Evolutionary conservation across 106 monocot genomes (phyloP), one percentile per base, ranked within the genome.

Genomic region (Xerophyta viscosa): DNA sequence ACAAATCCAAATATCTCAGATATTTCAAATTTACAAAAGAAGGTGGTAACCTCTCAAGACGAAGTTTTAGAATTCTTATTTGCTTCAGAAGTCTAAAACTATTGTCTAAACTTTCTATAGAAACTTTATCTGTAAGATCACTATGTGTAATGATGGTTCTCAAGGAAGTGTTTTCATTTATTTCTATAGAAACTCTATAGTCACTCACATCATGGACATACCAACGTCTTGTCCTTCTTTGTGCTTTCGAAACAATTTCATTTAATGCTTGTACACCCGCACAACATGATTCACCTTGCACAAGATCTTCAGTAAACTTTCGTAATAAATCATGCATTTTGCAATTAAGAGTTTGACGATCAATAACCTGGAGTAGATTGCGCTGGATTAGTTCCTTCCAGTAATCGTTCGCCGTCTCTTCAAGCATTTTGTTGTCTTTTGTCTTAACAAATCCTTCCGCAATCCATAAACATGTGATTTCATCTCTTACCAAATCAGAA

Each of bases 321-420:
- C 42, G 48, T 14, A 80, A 3, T 17, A 60, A 20, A 47, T 74
- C 65, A 48, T 70, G 74, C 74, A 80, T 48, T 27, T 26, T 74
- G 54, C 58, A 74, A 20, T 8, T 33, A 3, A 9, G 1, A 27
- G 41, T 37, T 37, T 6, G 47, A 13, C 11, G 0, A 28, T 26
- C 14, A 15, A 59, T 25, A 9, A 58, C 21, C 13, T 70, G 68
- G 24, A 80, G 31, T 23, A 80, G 57, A 11, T 52, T 51, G 25
- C 73, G 61, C 18, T n/a, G 17, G 2, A 70, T 24, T 15, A 80
- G 29, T 27, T 80, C 70, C 14, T 41, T 20, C 33, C 47, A 70
- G 51, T 66, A 66, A 8, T 46, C 56, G 5, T 57, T 47, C 20
- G 43, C 73, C 4, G 42, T 18, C 8, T 73, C 60, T 21, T 73